These are phyloP conservation scores for Intubia oerlemansii DNA, from an alignment of 2,329 filamentous ascomycete species.

Conservation along the genomic window DNA sequence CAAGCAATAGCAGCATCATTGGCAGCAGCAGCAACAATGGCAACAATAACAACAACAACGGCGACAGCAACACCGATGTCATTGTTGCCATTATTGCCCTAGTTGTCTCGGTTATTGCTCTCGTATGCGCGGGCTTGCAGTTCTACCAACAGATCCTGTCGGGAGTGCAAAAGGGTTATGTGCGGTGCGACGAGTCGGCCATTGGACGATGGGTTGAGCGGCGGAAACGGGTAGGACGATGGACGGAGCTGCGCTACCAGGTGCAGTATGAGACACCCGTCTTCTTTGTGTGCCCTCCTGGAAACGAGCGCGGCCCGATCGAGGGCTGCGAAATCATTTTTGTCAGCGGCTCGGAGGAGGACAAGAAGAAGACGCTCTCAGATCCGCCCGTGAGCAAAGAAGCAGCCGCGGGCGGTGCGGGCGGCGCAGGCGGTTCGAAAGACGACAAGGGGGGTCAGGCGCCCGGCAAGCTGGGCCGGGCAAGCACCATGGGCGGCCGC, in stretches of 20 bases:
- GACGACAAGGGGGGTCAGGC: too few relatives aligned
- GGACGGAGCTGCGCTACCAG: slow-evolving; percentile 25
- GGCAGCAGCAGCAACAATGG: too few relatives aligned
- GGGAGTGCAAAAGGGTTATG: too few relatives aligned
- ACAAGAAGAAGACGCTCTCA: slow-evolving; percentile 8
- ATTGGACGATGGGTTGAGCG: slow-evolving; percentile 23
- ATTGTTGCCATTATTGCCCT: slow-evolving; percentile 22
- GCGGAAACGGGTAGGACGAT: slow-evolving; percentile 19
- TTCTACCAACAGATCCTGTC: slow-evolving; percentile 29
- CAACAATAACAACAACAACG: neutral
- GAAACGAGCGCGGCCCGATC: slow-evolving; percentile 17
- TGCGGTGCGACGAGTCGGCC: slow-evolving; percentile 23
- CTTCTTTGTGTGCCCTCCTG: slow-evolving; percentile 24
- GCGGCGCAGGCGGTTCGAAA: too few relatives aligned
- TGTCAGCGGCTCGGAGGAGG: slow-evolving; percentile 18
- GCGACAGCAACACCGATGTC: slow-evolving; percentile 12
- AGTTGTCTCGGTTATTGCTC: slow-evolving; percentile 23
- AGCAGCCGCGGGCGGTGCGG: too few relatives aligned
- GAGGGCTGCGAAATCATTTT: slow-evolving; percentile 13
- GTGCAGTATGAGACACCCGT: slow-evolving; percentile 27
- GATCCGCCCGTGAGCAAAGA: too few relatives aligned
- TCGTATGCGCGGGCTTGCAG: slow-evolving; percentile 23
- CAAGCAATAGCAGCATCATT: too few relatives aligned
- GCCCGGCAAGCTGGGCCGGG: too few relatives aligned
- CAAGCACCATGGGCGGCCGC: slow-evolving; percentile 6